Evolutionary conservation across 805 yeast species (phyloP), one percentile per base, ranked within the genome.

Genomic region (Vanderwaltozyma polyspora): DNA sequence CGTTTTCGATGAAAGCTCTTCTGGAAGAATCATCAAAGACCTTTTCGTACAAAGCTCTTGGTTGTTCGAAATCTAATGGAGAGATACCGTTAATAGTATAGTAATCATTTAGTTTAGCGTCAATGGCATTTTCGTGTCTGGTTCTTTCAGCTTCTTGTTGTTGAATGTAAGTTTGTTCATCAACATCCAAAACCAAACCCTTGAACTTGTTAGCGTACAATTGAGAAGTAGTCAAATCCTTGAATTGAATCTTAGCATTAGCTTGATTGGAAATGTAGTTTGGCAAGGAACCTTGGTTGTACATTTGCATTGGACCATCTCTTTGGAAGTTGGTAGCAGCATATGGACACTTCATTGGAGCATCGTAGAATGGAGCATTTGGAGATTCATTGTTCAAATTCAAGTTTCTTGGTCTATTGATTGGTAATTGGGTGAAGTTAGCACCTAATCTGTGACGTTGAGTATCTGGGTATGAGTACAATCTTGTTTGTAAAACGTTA

Each of bases 381-480:
- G 9, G 30, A 26, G 16, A 13, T 23, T 21, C 19, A 6, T n/a
- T 13, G 9, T 31, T 26, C 19, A 28, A 22, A 23, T 34, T 28
- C 19, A 34, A 29, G 22, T 34, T 34, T 15, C 29, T 34, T 28
- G 70, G 66, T 34, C 59, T 58, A 62, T 77, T 77, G 44, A 75
- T 77, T 6, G 84, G 84, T 42, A 77, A 59, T 51, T 77, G 84
- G 36, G 68, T 64, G 61, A 70, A 77, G 62, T 77, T 79, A 30
- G 69, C 59, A 39, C 87, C 87, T 49, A 79, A 67, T 59, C 89
- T 72, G 65, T 79, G 74, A 54, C 83, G 74, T 60, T 77, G 84
- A 29, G 87, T 77, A 60, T 79, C 87, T 37, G 77, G 69, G 63
- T 79, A 79, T 17, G 86, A 76, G 60, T 76, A 80, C 48, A 79